Base-by-base conservation (phyloP, 116 monocot species). In the Phalaenopsis hybrid region DNA sequence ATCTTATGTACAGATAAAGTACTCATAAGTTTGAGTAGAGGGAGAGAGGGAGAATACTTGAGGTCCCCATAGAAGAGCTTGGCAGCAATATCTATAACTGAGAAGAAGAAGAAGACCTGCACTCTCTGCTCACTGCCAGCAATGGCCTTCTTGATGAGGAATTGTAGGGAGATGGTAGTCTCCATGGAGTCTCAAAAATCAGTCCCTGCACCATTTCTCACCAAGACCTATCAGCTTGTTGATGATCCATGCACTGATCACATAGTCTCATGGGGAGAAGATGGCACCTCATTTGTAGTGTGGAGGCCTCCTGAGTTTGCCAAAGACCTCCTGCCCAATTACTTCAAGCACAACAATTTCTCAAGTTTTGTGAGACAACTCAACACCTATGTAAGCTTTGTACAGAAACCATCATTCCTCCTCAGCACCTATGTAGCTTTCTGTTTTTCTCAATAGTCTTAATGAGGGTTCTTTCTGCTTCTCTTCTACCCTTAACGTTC, bases 261-360 rank as follows among this genome's bases (percentile, higher is more conserved):
- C 89, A 95, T 95, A 81, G 95, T 95, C 18, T 95, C 95, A 3
- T 95, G 95, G 95, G 92, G 95, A 15, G 95, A 91, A 75, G 89
- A 92, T 78, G 89, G 88, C 52, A 84, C 79, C 78, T 91, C 91
- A 79, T 95, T 95, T 86, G 95, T 95, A 9, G 91, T 95, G 1
- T 95, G 95, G 95, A 86, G 89, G 16, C 92, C 92, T 18, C 91
- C 90, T 23, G 91, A 91, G 86, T 95, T 95, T 80, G 83, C 95
- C 1, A 90, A 91, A 44, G 95, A 95, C 61, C 83, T 95, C 79
- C 72, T 95, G 25, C 92, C 92, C 57, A 90, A 92, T 82, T 95
- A 95, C 82, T 95, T 95, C 91, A 95, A 95, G 89, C 95, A 95
- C 88, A 91, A 91, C 85, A 95, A 95, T 85, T 92, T 95, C 89